Evolutionary conservation across 2,329 filamentous ascomycete species (phyloP).

Genomic region (Aspergillus felis): DNA sequence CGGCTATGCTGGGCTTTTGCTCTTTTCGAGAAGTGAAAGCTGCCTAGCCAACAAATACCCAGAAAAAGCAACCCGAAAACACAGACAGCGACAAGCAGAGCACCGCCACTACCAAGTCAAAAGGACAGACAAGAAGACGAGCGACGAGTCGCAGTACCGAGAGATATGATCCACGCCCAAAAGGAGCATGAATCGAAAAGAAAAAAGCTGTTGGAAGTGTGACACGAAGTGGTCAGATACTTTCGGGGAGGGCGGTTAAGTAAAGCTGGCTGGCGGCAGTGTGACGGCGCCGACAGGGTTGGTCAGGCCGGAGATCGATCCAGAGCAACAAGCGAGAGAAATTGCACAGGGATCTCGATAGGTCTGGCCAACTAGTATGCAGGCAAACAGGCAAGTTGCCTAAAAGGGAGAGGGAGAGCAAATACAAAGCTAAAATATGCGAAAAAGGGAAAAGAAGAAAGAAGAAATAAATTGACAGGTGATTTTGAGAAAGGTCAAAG

Average conservation of each 20-base stretch:
- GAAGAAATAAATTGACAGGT: slow-evolving; percentile 1
- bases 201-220: slow-evolving; percentile 7
- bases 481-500: slow-evolving; percentile 14
- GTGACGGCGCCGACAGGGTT: slow-evolving; percentile 21
- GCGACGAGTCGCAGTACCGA: slow-evolving; percentile 6
- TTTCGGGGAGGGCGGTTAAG: slow-evolving; percentile 20
- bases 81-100: not conserved
- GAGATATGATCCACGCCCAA: slow-evolving; percentile 4
- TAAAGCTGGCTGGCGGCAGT: slow-evolving; percentile 23
- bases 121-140: not conserved
- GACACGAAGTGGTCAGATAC: slow-evolving; percentile 16
- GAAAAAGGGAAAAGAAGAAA: slow-evolving; percentile 2
- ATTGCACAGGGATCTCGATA: slow-evolving; percentile 16
- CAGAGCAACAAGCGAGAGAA: slow-evolving; percentile 21
- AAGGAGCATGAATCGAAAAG: slow-evolving; percentile 10
- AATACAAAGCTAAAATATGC: slow-evolving; percentile 21
- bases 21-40: slow-evolving; percentile 4
- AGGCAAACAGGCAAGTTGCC: slow-evolving; percentile 21
- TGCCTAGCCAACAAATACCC: slow-evolving; percentile 4
- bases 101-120: not conserved
- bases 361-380: slow-evolving; percentile 14
- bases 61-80: not conserved
- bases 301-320: slow-evolving; percentile 17
- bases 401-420: slow-evolving; percentile 19
- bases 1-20: slow-evolving; percentile 14